A percentile compares a stretch with the other conserved stretches of the same genome.
These are phyloP conservation scores for Starmerella kuoi DNA, from an alignment of 805 yeast genomes.

Conservation along the genomic window DNA sequence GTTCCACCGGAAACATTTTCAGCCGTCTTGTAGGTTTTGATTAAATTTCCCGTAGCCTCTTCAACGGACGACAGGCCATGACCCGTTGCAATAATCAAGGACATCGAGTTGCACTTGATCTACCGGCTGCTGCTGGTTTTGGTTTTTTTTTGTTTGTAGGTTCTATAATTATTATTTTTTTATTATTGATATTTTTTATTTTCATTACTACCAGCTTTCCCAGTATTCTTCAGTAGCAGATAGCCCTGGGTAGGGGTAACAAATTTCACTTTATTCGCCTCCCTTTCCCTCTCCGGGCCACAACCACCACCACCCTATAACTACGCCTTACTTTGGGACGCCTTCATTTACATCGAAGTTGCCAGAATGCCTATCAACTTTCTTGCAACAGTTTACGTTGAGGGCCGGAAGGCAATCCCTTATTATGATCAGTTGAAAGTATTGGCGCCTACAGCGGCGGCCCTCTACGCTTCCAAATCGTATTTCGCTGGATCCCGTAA, in stretches of 20 bases:
- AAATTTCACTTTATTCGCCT: no score
- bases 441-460: conserved; percentile 41
- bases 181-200: no score
- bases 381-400: conserved; percentile 50
- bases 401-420: conserved; percentile 69
- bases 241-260: no score
- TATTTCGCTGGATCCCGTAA: conserved; percentile 70
- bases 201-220: no score
- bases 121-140: background rate
- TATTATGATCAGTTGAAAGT: conserved; percentile 49
- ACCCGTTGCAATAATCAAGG: conserved; percentile 14
- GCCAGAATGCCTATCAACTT: conserved; percentile 89
- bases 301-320: no score
- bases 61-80: conserved; percentile 17
- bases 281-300: no score
- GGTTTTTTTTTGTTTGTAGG: background rate
- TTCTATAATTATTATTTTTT: no score
- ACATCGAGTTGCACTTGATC: conserved; percentile 9
- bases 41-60: conserved; percentile 27
- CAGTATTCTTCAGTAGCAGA: no score
- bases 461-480: conserved; percentile 44
- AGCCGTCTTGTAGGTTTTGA: conserved; percentile 19
- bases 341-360: no score
- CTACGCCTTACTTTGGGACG: no score
- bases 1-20: conserved; percentile 13